A percentile compares a stretch with the other conserved stretches of the same genome.
These are phyloP conservation scores for Diutina catenulata DNA, from an alignment of 1,139 yeast species.

Conservation along the genomic window DNA sequence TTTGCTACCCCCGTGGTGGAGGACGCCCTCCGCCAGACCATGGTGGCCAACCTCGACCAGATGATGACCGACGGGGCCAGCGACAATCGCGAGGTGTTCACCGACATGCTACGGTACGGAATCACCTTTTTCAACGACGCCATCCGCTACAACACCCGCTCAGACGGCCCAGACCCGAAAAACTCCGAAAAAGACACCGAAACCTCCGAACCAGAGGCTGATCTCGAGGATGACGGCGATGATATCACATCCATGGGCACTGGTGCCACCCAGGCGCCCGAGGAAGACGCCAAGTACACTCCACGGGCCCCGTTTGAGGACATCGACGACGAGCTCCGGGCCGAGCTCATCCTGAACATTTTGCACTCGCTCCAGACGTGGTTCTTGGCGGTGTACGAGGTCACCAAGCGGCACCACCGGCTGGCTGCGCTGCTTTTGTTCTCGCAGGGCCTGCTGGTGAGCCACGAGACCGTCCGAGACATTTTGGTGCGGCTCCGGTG, in stretches of 20 bases:
- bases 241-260: slow-evolving; percentile 16
- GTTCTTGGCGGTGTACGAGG: slow-evolving; percentile 13
- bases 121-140: slow-evolving; percentile 13
- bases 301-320: slow-evolving; percentile 11
- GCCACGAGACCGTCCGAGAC: background rate
- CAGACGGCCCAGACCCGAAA: background rate
- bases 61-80: slow-evolving; percentile 4
- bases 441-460: background rate
- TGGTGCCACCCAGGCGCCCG: slow-evolving; percentile 7
- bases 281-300: slow-evolving; percentile 6
- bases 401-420: slow-evolving; percentile 10
- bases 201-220: slow-evolving; percentile 10
- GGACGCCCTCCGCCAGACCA: slow-evolving; percentile 15
- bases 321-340: slow-evolving; percentile 17
- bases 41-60: slow-evolving; percentile 15
- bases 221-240: slow-evolving; percentile 15
- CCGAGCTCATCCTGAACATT: slow-evolving; percentile 13
- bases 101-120: slow-evolving; percentile 15
- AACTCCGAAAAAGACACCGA: background rate
- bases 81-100: slow-evolving; percentile 10
- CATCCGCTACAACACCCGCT: slow-evolving; percentile 8
- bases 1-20: slow-evolving; percentile 18
- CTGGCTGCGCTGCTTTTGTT: no score
- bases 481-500: background rate
- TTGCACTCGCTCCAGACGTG: slow-evolving; percentile 14